Evolutionary conservation across 495 filamentous ascomycete genomes (phyloP), one percentile per base, ranked within the genome.

Genomic region (Pyrenula massariospora): DNA sequence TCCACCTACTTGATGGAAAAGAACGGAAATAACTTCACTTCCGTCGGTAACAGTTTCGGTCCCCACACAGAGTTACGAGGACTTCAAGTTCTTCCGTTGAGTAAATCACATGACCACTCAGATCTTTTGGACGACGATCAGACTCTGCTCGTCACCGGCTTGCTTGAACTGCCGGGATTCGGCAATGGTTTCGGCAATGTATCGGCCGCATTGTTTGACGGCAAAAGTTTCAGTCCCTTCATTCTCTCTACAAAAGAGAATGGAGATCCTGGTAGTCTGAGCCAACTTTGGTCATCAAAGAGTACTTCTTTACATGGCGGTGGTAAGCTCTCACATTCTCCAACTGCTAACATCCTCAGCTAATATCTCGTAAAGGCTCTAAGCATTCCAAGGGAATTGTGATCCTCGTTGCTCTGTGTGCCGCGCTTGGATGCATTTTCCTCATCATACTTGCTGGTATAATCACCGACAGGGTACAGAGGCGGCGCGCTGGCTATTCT

Each of bases 361-460:
- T 53, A 59, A 58, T 36, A 23, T n/a, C 8, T 31, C 21, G 21
- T 47, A 19, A 63, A 78, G 81, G 69, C 59, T 67, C 73, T 58
- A 76, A 81, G 65, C 79, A 93, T 58, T 87, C 89, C 10, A 77
- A 87, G 57, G 94, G 89, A 36, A 91, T 95, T 59, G 79, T 96
- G 25, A 87, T 96, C 15, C 78, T 99, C 25, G 91, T 99, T 51
- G 86, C 84, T n/a, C 85, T 99, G 56, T 95, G 86, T 51, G 88
- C 93, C 58, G 84, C 93, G 0, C 81, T 97, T 8, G 91, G 77
- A 52, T 80, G 91, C 58, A 88, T 91, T 65, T 88, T 96, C 70
- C 74, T 96, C 48, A 82, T 99, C 52, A 91, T 99, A 56, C 80
- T 88, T 22, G 79, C 83, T 24, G 93, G 93, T 56, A 78, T 97